Evolutionary conservation across 2,329 filamentous ascomycete species (phyloP).

Genomic region (Madurella fahalii): DNA sequence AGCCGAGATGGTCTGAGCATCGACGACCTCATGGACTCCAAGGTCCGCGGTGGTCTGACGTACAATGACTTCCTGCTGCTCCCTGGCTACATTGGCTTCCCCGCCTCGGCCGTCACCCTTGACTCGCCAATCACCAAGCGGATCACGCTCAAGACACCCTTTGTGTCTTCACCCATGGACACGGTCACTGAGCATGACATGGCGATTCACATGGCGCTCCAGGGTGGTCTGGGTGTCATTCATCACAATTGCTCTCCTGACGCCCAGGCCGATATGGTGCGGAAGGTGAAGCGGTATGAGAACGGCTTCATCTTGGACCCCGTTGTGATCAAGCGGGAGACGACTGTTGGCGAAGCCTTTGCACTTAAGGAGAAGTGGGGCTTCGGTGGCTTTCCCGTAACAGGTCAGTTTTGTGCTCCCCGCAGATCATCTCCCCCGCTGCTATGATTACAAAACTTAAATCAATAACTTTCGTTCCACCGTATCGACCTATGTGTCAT

Average conservation of each 20-base stretch:
- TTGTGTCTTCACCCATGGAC: constrained; percentile 98
- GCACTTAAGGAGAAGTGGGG: constrained; percentile 96
- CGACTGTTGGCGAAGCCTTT: constrained; percentile 87
- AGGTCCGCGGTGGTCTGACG: constrained; percentile 86
- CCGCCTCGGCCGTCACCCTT: constrained; percentile 80
- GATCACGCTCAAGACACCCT: constrained; percentile 92
- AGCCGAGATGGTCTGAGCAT: constrained; percentile 82
- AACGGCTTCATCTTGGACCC: constrained; percentile 98
- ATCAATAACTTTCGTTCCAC: constrained; percentile 99
- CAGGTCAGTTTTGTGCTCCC: constrained; percentile 63
- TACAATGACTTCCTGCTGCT: constrained; percentile 99
- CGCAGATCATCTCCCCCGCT: constrained; percentile 14
- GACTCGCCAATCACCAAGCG: constrained; percentile 93
- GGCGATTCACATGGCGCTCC: constrained; percentile 94
- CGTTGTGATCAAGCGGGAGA: constrained; percentile 80
- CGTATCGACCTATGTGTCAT: constrained; percentile 85
- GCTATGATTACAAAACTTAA: constrained; percentile 75
- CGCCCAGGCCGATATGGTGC: constrained; percentile 96
- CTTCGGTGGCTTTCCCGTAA: constrained; percentile 97
- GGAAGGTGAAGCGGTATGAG: constrained; percentile 98
- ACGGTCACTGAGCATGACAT: constrained; percentile 99
- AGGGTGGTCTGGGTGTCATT: constrained; percentile 87
- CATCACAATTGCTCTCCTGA: constrained; percentile 99
- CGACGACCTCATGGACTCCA: constrained; percentile 82
- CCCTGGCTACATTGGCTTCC: constrained; percentile 96